Conservation (phyloP, 257 asterid species). For the Rhazya stricta region DNA sequence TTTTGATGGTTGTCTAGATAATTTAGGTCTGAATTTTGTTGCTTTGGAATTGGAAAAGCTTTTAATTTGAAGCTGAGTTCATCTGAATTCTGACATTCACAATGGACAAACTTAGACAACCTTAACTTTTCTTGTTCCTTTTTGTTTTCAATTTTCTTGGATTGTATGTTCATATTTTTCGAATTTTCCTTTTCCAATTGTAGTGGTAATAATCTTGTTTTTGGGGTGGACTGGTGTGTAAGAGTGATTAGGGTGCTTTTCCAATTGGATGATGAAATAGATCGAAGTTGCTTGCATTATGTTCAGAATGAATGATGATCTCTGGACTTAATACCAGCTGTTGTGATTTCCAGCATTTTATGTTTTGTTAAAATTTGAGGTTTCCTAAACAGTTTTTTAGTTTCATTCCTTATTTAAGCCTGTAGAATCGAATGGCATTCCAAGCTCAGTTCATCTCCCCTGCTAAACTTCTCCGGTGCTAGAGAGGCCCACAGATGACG, state of each 20-base stretch:
- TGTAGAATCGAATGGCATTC: not conserved
- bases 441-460: not conserved
- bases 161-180: not conserved
- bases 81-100: not conserved
- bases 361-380: not conserved
- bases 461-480: too few species aligned
- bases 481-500: not conserved
- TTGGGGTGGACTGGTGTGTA: not conserved
- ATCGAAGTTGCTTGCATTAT: not conserved
- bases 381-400: too few species aligned
- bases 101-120: too few species aligned
- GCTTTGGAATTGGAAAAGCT: not conserved
- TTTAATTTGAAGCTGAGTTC: not conserved
- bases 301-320: not conserved
- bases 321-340: not conserved
- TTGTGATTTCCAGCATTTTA: not conserved
- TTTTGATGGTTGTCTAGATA: not conserved
- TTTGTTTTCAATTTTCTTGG: too few species aligned
- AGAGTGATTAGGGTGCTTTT: not conserved
- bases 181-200: not conserved
- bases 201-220: not conserved
- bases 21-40: not conserved
- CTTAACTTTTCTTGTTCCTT: not conserved
- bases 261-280: not conserved
- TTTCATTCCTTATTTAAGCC: not conserved